phyloP scores from a whole-genome alignment of 129 eudicot species.

The Chrysanthemum lavandulifolium region DNA sequence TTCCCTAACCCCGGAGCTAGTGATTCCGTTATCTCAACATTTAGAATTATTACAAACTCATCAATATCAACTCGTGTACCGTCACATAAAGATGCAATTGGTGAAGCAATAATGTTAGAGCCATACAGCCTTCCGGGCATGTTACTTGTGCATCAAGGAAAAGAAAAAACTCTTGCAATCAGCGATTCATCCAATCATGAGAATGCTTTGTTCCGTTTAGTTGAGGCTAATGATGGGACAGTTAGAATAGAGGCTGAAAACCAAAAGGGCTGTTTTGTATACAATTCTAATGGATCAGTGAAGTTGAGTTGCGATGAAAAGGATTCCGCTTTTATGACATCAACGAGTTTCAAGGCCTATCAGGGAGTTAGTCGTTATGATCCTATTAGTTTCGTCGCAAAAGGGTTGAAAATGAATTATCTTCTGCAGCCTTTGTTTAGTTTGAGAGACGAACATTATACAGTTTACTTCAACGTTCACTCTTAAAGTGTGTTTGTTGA shows the following conservation, averaged over 20 bases:
- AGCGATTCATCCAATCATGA: conserved; percentile 15
- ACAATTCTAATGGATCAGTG: conserved; percentile 30
- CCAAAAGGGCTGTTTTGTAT: conserved; percentile 65
- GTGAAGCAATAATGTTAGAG: conserved; percentile 60
- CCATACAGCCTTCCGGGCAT: conserved; percentile 77
- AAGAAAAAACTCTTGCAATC: conserved; percentile 43
- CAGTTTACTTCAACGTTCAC: conserved; percentile 62
- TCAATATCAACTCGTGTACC: conserved; percentile 4
- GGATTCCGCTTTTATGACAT: conserved; percentile 36
- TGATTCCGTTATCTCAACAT: conserved; percentile 60
- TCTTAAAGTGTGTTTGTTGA: conserved; percentile 6
- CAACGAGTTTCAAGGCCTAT: conserved; percentile 44
- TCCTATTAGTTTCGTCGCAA: conserved; percentile 88
- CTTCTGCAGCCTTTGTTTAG: conserved; percentile 66
- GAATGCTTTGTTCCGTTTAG: conserved; percentile 43
- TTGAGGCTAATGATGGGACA: conserved; percentile 49
- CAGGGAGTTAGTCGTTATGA: conserved; percentile 68
- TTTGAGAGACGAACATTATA: conserved; percentile 79
- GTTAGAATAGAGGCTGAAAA: conserved; percentile 58
- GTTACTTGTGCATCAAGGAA: conserved; percentile 50
- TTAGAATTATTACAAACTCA: conserved; percentile 49
- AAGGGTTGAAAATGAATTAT: conserved; percentile 58
- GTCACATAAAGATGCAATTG: conserved; percentile 29
- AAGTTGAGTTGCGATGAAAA: conserved; percentile 52
- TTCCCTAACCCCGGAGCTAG: conserved; percentile 60